Conservation (phyloP, 352 stramenopile genomes). For the Globisporangium polare region DNA sequence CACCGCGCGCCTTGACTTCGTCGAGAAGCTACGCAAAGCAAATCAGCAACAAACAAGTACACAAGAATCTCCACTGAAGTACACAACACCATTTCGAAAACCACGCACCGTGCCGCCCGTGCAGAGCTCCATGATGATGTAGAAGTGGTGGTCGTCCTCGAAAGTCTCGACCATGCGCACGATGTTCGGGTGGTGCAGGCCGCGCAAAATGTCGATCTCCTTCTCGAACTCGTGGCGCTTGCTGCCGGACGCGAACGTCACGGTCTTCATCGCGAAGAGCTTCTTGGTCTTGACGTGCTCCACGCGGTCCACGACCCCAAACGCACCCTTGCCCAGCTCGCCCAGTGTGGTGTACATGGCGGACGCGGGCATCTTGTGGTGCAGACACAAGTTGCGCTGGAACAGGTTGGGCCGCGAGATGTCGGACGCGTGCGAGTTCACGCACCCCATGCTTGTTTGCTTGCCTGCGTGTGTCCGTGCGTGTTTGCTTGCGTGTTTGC, state of each 20-base stretch:
- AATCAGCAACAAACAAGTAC: background rate
- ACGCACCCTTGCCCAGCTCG: conserved; percentile 65
- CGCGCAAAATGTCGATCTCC: conserved; percentile 73
- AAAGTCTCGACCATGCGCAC: conserved; percentile 80
- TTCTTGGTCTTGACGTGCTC: conserved; percentile 64
- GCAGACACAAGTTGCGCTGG: conserved; percentile 73
- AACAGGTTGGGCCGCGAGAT: conserved; percentile 61
- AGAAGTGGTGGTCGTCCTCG: conserved; percentile 72
- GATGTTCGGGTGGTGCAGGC: conserved; percentile 77
- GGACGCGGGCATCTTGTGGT: conserved; percentile 50
- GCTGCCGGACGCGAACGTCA: conserved; percentile 54
- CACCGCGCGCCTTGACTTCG: conserved; percentile 41
- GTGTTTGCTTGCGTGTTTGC: conserved; percentile 4
- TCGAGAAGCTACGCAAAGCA: conserved; percentile 41
- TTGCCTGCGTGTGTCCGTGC: background rate
- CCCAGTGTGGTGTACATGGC: conserved; percentile 46
- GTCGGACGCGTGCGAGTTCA: conserved; percentile 40
- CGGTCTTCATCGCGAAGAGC: conserved; percentile 76
- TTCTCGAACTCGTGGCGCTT: conserved; percentile 72
- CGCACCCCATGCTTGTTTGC: conserved; percentile 50
- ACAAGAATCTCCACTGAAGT: background rate
- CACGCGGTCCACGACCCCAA: conserved; percentile 73
- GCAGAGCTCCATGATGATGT: conserved; percentile 86
- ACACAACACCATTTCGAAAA: background rate
- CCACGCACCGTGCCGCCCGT: conserved; percentile 38